Percentiles rank a stretch among this genome's conserved stretches.
Conservation (phyloP, 2,329 filamentous ascomycete genomes). For the Daldinia eschscholtzii region DNA sequence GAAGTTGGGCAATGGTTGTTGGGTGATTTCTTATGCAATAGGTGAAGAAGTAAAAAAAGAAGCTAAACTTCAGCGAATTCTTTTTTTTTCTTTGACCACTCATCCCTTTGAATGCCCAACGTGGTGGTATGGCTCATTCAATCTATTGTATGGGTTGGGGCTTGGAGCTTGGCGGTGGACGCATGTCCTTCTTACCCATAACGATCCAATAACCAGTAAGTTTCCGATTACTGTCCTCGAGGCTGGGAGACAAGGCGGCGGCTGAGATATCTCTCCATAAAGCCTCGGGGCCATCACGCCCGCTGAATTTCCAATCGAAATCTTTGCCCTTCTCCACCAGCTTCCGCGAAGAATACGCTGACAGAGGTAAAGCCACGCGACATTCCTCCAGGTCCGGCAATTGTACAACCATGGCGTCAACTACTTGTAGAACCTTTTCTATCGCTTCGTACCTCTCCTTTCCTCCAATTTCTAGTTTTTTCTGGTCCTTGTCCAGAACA, state of each 20-base stretch:
- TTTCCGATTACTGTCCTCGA: neutral
- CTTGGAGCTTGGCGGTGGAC: neutral
- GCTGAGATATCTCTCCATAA: constrained; percentile 12
- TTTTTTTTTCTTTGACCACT: no score
- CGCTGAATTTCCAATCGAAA: constrained; percentile 8
- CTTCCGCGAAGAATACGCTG: constrained; percentile 23
- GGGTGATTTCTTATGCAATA: neutral
- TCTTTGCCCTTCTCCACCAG: constrained; percentile 22
- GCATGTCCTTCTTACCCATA: constrained; percentile 7
- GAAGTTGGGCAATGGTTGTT: neutral
- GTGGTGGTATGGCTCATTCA: no score
- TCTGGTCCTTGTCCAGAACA: neutral
- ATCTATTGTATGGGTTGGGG: no score
- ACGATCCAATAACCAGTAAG: constrained; percentile 25
- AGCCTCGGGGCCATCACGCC: constrained; percentile 8
- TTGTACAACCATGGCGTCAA: constrained; percentile 20
- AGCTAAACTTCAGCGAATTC: no score
- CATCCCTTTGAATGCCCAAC: no score
- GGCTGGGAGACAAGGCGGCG: neutral
- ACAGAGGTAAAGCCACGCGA: constrained; percentile 20
- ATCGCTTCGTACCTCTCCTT: constrained; percentile 16
- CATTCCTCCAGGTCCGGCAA: constrained; percentile 18
- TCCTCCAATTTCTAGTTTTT: neutral
- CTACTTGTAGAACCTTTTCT: constrained; percentile 19
- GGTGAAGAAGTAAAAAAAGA: neutral